Percentiles rank a stretch among this genome's conserved stretches.
phyloP scores from a whole-genome alignment of 257 asterid genomes.

The Solanum pimpinellifolium region DNA sequence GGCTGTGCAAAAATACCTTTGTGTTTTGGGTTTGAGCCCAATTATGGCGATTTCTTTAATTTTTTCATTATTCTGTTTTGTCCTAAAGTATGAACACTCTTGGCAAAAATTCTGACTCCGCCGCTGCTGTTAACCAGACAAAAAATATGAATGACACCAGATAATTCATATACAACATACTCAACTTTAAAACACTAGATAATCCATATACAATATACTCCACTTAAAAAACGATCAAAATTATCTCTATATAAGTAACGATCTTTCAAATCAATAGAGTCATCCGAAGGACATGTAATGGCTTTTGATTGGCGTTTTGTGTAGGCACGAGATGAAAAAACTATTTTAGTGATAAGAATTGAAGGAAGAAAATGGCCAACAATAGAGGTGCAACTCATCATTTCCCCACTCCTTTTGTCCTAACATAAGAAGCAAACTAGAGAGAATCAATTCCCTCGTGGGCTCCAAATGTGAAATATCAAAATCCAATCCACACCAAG shows the following conservation, averaged over 20 bases:
- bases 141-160: too few relatives aligned
- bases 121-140: too few relatives aligned
- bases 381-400: not conserved
- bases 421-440: not conserved
- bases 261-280: not conserved
- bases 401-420: not conserved
- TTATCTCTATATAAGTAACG: fast-evolving
- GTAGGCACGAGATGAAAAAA: not conserved
- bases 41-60: too few relatives aligned
- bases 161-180: fast-evolving
- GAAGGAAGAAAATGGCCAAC: not conserved
- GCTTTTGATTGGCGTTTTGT: not conserved
- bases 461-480: not conserved
- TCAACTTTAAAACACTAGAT: too few relatives aligned
- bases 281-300: not conserved
- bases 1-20: too few relatives aligned
- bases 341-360: not conserved
- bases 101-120: too few relatives aligned
- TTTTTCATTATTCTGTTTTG: too few relatives aligned
- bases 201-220: fast-evolving
- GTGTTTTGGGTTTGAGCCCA: too few relatives aligned
- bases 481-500: not conserved
- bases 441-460: not conserved
- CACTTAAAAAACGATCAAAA: too few relatives aligned
- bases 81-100: too few relatives aligned